Percentiles rank a stretch among this genome's conserved stretches.
Evolutionary conservation across 1,284 basidiomycete genomes (phyloP).

Genomic region (Cutaneotrichosporon sp.): DNA sequence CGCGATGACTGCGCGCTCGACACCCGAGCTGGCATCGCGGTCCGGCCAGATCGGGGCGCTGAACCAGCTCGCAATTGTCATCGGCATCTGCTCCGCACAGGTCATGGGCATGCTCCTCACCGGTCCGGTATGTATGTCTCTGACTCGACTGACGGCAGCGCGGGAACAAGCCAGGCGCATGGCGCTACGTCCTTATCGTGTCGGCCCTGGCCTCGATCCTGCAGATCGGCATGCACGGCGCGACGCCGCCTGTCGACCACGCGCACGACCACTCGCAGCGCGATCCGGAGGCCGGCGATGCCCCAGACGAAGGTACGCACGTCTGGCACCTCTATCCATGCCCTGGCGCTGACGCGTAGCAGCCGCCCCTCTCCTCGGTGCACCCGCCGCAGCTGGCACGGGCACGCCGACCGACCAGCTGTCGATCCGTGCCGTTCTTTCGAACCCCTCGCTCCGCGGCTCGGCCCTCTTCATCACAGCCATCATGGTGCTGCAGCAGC

Average conservation of each 20-base stretch:
- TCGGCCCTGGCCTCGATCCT: slow-evolving; percentile 59
- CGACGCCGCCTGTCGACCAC: not conserved
- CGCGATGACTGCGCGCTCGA: slow-evolving; percentile 68
- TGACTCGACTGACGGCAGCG: slow-evolving; percentile 17
- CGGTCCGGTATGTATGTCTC: slow-evolving; percentile 29
- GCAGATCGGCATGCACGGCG: slow-evolving; percentile 56
- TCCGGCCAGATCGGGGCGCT: slow-evolving; percentile 60
- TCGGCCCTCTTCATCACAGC: slow-evolving; percentile 67
- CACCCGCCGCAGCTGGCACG: not conserved
- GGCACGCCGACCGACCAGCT: slow-evolving; percentile 47
- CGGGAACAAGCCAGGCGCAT: slow-evolving; percentile 49
- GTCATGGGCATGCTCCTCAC: slow-evolving; percentile 43
- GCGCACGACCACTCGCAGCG: not conserved
- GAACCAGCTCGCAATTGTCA: slow-evolving; percentile 79
- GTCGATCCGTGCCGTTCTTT: slow-evolving; percentile 45
- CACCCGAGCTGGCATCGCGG: slow-evolving; percentile 21
- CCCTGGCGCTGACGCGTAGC: slow-evolving; percentile 11
- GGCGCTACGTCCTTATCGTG: slow-evolving; percentile 68
- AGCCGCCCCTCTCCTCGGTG: slow-evolving; percentile 27
- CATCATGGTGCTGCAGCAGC: slow-evolving; percentile 71
- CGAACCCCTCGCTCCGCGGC: slow-evolving; percentile 57
- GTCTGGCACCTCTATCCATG: not conserved
- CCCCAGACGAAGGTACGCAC: slow-evolving; percentile 4
- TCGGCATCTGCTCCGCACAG: slow-evolving; percentile 77
- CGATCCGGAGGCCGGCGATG: slow-evolving; percentile 1